Base-by-base conservation (phyloP, 2,329 filamentous ascomycete genomes). In the Colletotrichum spaethianum region DNA sequence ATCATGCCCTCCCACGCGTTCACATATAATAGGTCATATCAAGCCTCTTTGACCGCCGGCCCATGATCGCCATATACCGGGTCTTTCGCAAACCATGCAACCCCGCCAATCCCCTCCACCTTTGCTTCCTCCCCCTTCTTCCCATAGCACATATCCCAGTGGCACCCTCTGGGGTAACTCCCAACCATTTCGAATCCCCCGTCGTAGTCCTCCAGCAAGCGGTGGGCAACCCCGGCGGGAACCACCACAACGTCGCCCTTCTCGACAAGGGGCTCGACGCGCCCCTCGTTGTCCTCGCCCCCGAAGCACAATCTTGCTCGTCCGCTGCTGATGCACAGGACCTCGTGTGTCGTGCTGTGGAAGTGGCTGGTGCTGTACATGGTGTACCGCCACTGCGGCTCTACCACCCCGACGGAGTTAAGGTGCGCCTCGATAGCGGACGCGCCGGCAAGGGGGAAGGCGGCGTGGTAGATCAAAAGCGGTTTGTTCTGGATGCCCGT, bases 121-220 rank as follows among this genome's bases (percentile, higher is more conserved):
- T 88, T 88, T 8, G 80, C 78, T 76, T 89, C 86, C 77, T 93
- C 91, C 0, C 84, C 88, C 46, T 83, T 76, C 63, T 83, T 83
- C 1, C 91, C 92, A 82, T 93, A 93, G 75, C 91, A 93, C 92
- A 94, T 93, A 79, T 93, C 91, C 91, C 91, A 94, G 23, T 83
- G 85, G 20, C 82, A 82, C 0, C 86, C 87, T 31, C 75, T 81
- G 0, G 90, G 91, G 83, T 94, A 93, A 59, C 86, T 87, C 0
- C 92, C 92, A 0, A 93, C 87, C 91, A 93, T 93, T 77, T 88
- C 81, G 77, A 93, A 93, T 1, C 81, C 84, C 2, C 85, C 83
- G 1, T 71, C 74, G 23, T 86, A 63, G 77, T 93, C 90, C 72
- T 91, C 84, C 18, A 93, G 75, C 70, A 93, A 80, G 7, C 90